These are phyloP conservation scores for Wickerhamiella musiphila DNA, from an alignment of 805 yeast species.

Conservation along the genomic window DNA sequence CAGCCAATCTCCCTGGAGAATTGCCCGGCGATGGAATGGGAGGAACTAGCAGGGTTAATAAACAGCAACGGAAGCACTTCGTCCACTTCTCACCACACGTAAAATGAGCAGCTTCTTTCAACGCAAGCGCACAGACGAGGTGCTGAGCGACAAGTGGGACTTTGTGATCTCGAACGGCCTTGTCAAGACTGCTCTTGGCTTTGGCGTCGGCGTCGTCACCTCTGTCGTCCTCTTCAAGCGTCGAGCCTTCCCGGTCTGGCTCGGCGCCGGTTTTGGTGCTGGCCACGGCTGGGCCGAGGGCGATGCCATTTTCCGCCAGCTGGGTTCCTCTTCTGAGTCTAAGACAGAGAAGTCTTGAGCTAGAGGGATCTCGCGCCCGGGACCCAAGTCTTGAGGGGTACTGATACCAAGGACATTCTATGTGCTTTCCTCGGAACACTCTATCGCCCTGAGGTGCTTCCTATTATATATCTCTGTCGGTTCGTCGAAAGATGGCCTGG, in stretches of 20 bases:
- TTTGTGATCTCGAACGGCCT: constrained; percentile 84
- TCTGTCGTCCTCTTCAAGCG: constrained; percentile 81
- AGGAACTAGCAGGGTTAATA: too few species aligned
- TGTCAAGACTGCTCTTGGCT: constrained; percentile 89
- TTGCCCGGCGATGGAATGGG: too few species aligned
- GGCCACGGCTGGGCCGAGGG: constrained; percentile 99
- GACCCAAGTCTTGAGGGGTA: too few species aligned
- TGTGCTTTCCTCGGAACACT: too few species aligned
- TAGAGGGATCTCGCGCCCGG: too few species aligned
- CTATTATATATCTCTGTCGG: too few species aligned
- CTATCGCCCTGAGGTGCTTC: too few species aligned
- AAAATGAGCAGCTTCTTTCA: constrained; percentile 6
- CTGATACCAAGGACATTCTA: too few species aligned
- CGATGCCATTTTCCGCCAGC: constrained; percentile 73
- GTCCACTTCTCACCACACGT: neutral
- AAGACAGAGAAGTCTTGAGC: too few species aligned
- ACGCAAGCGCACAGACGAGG: constrained; percentile 15
- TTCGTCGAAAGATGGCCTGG: too few species aligned
- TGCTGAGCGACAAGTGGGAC: constrained; percentile 49
- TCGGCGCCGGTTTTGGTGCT: constrained; percentile 91
- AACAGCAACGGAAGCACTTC: too few species aligned
- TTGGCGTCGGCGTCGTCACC: constrained; percentile 89
- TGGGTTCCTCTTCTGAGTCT: constrained; percentile 5
- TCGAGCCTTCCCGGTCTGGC: constrained; percentile 95
- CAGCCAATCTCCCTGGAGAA: neutral